Evolutionary conservation across 495 filamentous ascomycete genomes (phyloP).

Genomic region (Tuber melanosporum): DNA sequence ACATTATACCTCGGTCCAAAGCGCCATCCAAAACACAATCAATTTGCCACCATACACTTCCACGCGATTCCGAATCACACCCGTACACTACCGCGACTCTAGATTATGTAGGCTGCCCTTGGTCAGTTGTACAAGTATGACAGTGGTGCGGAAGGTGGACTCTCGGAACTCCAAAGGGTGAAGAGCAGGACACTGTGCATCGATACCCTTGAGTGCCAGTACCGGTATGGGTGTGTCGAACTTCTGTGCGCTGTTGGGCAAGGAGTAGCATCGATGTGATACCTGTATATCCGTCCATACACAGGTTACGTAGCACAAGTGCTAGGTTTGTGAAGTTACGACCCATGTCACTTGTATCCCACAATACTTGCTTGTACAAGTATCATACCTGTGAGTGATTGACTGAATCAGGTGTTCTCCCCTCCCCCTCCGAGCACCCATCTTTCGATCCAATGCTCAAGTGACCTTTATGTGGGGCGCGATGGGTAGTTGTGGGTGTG

Average conservation of each 20-base stretch:
- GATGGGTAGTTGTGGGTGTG: background rate
- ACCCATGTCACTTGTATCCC: background rate
- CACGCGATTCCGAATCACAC: background rate
- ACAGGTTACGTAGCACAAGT: background rate
- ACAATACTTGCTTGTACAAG: background rate
- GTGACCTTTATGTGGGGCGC: background rate
- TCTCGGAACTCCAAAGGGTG: background rate
- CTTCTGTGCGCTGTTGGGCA: background rate
- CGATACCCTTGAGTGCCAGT: background rate
- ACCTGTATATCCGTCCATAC: background rate
- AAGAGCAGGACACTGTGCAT: background rate
- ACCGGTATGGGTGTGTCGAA: background rate
- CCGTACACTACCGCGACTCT: background rate
- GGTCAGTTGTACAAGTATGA: background rate
- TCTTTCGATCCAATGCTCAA: background rate
- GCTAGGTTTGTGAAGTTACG: background rate
- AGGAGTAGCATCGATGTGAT: background rate
- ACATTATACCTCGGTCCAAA: background rate
- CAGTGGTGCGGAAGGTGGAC: background rate
- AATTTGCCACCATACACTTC: background rate
- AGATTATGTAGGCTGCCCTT: background rate
- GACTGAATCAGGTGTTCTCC: background rate
- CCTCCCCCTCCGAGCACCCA: background rate
- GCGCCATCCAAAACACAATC: background rate
- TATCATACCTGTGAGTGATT: background rate